Base-by-base conservation (phyloP, 768 basidiomycete species). In the Mrakia hoshinonis region DNA sequence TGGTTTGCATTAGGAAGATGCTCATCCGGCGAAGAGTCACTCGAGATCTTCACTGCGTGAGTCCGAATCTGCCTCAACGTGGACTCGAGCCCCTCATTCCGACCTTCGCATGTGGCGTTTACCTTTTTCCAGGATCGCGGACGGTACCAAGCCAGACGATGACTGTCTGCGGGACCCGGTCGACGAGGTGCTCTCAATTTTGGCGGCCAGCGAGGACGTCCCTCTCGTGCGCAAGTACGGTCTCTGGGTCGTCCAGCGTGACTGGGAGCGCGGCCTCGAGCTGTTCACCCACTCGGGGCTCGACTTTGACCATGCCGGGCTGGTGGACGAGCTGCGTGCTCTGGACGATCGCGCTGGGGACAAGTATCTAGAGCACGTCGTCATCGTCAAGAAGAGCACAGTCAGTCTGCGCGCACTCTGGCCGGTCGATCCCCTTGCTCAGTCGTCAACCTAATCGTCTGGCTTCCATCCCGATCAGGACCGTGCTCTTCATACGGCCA, bases 331-430 rank as follows among this genome's bases (percentile, higher is more conserved):
- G 71, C 83, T 90, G 22, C 80, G 83, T 31, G 81, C 82, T 15
- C 84, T 85, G 20, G 85, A 84, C 77, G 78, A 84, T n/a, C 80
- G 78, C 9, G 89, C 88, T 24, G 91, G 85, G 2, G 82, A 83
- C 46, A 84, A 85, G 73, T 94, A 87, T 77, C 81, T 96, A 4
- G 92, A 95, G 76, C 86, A 91, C 78, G 81, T 94, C 0, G 86
- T 94, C 2, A 79, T 95, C 26, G 31, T 58, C 12, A 68, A 58
- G 38, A 68, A 68, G 39, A 54, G 49, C 55, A 39, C 51, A 29
- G 54, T 58, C 5, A 60, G 31, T 34, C n/a, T n/a, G n/a, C n/a
- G n/a, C n/a, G n/a, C n/a, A n/a, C n/a, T n/a, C n/a, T n/a, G n/a
- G n/a, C n/a, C n/a, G n/a, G n/a, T n/a, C n/a, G n/a, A n/a, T n/a